Evolutionary conservation across 441 rosid species (phyloP), one percentile per base, ranked within the genome.

Genomic region (Pelargonium myrrhifolium): DNA sequence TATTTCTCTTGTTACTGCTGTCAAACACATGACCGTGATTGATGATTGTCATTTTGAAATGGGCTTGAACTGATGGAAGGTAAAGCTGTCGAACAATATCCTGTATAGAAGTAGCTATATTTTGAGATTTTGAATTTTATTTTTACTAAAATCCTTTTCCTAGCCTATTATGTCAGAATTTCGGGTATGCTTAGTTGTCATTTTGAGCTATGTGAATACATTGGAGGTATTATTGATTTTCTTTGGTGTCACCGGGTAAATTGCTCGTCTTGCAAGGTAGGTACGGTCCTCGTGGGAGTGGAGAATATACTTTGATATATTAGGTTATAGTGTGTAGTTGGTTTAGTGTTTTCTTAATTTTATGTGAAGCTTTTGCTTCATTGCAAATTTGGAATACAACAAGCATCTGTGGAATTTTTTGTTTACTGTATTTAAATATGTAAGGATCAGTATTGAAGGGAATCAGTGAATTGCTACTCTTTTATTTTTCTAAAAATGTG

Each of bases 391-490:
- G 39, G 39, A 35, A 35, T 35, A 35, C 39, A 35, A 35, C 39
- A 6, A 35, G 39, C 56, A 51, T 51, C 6, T 51, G 56, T 14
- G 56, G 56, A 51, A 51, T 51, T 51, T 17, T n/a, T 51, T 6
- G 6, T 7, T n/a, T 51, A 14, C 7, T 5, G 56, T 51, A n/a
- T 51, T 2, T 49, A 14, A 49, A 14, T 49, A 49, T 49, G 55
- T 49, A 14, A 49, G 55, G 55, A 49, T n/a, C 8, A 51, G 15
- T 15, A 3, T 51, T 35, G 39, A 15, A 51, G 56, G 56, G 56
- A 51, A 51, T 51, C 17, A 51, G 56, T 51, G 56, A 51, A 51
- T 51, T 51, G 56, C 17, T 51, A 20, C 15, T 49, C 55, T 51
- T 51, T 18, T 51, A n/a, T 47, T 47, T 5, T 47, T 47, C 14